Evolutionary conservation across 1,139 yeast species (phyloP).

Genomic region (Scheffersomyces insectosa): DNA sequence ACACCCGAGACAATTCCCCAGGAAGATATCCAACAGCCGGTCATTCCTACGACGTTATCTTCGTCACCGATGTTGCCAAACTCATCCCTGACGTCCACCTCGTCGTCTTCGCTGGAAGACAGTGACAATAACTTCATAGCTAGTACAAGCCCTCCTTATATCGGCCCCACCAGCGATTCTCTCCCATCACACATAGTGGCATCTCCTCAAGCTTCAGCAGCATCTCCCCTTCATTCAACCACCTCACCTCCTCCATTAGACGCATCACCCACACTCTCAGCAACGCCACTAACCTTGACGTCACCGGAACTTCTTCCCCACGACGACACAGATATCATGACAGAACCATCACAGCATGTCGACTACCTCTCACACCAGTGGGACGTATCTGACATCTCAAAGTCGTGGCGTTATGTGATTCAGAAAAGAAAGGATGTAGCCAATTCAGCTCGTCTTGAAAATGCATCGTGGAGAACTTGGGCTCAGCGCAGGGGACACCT

Average conservation of each 20-base stretch:
- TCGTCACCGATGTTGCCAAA: not conserved
- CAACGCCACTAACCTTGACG: not conserved
- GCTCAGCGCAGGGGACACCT: conserved; percentile 70
- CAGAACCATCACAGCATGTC: conserved; percentile 86
- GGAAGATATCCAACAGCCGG: too few species aligned
- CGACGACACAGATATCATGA: conserved; percentile 81
- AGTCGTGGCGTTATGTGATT: conserved; percentile 93
- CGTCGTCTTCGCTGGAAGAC: not conserved
- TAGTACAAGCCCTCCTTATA: not conserved
- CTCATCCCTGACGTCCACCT: not conserved
- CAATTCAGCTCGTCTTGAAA: conserved; percentile 66
- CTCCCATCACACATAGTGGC: too few species aligned
- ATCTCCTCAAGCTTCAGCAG: not conserved
- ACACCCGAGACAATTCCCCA: not conserved
- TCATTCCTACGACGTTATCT: not conserved
- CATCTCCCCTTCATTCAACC: not conserved
- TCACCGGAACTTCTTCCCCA: conserved; percentile 56
- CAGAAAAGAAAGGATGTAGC: conserved; percentile 76
- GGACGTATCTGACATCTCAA: conserved; percentile 91
- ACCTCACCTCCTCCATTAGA: not conserved
- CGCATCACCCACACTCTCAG: not conserved
- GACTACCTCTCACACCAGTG: conserved; percentile 94
- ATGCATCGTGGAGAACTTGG: conserved; percentile 88
- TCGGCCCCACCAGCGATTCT: not conserved
- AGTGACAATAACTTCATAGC: not conserved